These are phyloP conservation scores for Mucor saturninus DNA, from an alignment of 371 early-diverging fungal species.

Conservation along the genomic window DNA sequence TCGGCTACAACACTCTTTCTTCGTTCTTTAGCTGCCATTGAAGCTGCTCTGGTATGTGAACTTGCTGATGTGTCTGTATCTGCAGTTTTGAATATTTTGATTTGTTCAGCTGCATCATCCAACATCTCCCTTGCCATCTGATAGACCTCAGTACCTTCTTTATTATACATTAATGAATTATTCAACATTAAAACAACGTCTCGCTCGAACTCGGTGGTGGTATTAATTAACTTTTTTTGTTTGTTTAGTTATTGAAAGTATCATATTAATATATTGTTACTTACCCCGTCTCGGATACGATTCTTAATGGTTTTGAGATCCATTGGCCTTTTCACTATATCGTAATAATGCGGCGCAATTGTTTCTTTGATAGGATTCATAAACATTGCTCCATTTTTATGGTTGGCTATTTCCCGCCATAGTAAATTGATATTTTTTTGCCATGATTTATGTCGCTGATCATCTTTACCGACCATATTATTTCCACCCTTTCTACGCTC, in stretches of 20 bases:
- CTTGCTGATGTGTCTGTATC: constrained; percentile 34
- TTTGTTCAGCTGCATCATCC: constrained; percentile 62
- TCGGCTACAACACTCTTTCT: constrained; percentile 28
- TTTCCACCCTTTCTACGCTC: neutral
- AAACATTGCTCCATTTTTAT: constrained; percentile 85
- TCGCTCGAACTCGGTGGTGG: constrained; percentile 86
- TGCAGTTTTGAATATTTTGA: constrained; percentile 47
- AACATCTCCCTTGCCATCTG: constrained; percentile 84
- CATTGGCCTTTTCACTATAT: constrained; percentile 81
- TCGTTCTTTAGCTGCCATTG: constrained; percentile 29
- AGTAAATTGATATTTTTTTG: constrained; percentile 76
- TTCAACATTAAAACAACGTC: constrained; percentile 85
- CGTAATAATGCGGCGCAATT: constrained; percentile 77
- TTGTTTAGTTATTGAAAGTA: neutral
- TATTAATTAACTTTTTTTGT: constrained; percentile 63
- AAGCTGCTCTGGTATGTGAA: constrained; percentile 34
- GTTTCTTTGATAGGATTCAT: constrained; percentile 79
- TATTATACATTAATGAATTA: constrained; percentile 89
- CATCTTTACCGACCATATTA: constrained; percentile 20
- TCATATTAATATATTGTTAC: neutral
- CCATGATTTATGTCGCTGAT: constrained; percentile 60
- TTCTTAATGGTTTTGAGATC: constrained; percentile 84
- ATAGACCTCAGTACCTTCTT: constrained; percentile 82
- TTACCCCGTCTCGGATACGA: constrained; percentile 83
- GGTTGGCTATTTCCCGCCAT: constrained; percentile 86